A percentile compares a stretch with the other conserved stretches of the same genome.
Conservation (phyloP, 2,329 filamentous ascomycete genomes). For the Truncatella angustata region DNA sequence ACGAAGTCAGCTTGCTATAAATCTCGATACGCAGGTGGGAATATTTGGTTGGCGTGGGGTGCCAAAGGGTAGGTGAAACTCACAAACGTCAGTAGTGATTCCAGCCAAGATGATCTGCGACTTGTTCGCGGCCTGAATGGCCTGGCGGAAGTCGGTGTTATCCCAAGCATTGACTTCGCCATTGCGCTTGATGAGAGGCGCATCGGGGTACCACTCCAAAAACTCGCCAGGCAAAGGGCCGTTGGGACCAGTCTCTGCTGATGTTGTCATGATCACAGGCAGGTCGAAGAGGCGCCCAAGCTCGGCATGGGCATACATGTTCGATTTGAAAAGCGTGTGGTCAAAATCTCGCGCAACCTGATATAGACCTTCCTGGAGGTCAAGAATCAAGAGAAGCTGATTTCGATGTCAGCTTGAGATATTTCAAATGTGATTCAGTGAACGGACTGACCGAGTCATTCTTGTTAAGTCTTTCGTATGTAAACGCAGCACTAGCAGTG, state of each 20-base stretch:
- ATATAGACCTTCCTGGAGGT: slow-evolving; percentile 60
- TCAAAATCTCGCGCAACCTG: slow-evolving; percentile 64
- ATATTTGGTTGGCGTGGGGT: too few relatives aligned
- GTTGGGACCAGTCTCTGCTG: slow-evolving; percentile 66
- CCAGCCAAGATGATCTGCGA: slow-evolving; percentile 71
- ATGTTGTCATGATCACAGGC: slow-evolving; percentile 69
- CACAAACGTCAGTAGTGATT: slow-evolving; percentile 72
- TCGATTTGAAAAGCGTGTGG: slow-evolving; percentile 61
- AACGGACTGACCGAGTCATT: slow-evolving; percentile 22
- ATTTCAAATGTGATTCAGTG: too few relatives aligned
- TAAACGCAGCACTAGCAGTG: slow-evolving; percentile 18
- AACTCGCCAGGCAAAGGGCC: slow-evolving; percentile 70
- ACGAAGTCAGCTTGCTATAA: neutral
- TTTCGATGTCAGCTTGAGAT: too few relatives aligned
- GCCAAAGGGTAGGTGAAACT: too few relatives aligned
- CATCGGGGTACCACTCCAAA: slow-evolving; percentile 62
- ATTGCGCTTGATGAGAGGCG: slow-evolving; percentile 64
- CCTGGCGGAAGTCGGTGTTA: slow-evolving; percentile 64
- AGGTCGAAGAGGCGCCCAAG: slow-evolving; percentile 65
- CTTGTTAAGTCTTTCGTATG: slow-evolving; percentile 34
- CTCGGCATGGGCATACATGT: slow-evolving; percentile 66
- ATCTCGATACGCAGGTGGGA: too few relatives aligned
- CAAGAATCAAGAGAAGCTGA: slow-evolving; percentile 55
- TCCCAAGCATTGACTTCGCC: slow-evolving; percentile 80
- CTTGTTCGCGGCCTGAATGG: slow-evolving; percentile 63